phyloP scores from a whole-genome alignment of 768 basidiomycete species.

The Myochromella boudieri region DNA sequence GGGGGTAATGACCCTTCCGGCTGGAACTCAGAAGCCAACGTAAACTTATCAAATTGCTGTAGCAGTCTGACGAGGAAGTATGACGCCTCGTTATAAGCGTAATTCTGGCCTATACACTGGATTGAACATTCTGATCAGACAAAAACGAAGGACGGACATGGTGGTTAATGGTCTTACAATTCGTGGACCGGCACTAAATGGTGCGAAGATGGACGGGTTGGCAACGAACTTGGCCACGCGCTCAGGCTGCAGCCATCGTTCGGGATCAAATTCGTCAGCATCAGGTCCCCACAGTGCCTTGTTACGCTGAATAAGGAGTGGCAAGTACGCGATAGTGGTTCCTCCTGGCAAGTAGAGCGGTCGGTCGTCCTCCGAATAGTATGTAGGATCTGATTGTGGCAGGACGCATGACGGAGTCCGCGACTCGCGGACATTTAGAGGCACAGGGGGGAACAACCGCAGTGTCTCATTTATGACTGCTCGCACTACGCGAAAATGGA shows the following conservation, averaged over 20 bases:
- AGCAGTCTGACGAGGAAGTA: constrained; percentile 69
- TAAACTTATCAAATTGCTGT: constrained; percentile 62
- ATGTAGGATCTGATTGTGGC: constrained; percentile 52
- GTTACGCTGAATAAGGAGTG: constrained; percentile 67
- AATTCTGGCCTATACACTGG: constrained; percentile 72
- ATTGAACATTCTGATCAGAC: not conserved
- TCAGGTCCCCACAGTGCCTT: constrained; percentile 71
- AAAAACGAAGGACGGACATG: not conserved
- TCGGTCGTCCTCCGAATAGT: constrained; percentile 27
- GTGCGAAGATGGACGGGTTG: constrained; percentile 69
- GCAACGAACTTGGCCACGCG: constrained; percentile 49
- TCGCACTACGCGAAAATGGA: constrained; percentile 45
- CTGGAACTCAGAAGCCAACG: constrained; percentile 60
- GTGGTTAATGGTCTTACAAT: constrained; percentile 34
- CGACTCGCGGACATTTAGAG: constrained; percentile 66
- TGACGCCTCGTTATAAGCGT: constrained; percentile 76
- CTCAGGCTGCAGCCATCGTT: constrained; percentile 69
- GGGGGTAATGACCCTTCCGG: constrained; percentile 65
- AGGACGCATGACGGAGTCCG: constrained; percentile 48
- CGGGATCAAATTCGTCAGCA: constrained; percentile 76
- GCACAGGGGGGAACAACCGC: constrained; percentile 77
- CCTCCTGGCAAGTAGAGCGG: constrained; percentile 60
- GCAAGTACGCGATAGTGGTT: constrained; percentile 58
- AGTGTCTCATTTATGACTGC: constrained; percentile 81
- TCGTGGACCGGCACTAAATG: constrained; percentile 73